A percentile compares a stretch with the other conserved stretches of the same genome.
phyloP scores from a whole-genome alignment of 176 grass and related monocot genomes.

The Oryza officinalis region DNA sequence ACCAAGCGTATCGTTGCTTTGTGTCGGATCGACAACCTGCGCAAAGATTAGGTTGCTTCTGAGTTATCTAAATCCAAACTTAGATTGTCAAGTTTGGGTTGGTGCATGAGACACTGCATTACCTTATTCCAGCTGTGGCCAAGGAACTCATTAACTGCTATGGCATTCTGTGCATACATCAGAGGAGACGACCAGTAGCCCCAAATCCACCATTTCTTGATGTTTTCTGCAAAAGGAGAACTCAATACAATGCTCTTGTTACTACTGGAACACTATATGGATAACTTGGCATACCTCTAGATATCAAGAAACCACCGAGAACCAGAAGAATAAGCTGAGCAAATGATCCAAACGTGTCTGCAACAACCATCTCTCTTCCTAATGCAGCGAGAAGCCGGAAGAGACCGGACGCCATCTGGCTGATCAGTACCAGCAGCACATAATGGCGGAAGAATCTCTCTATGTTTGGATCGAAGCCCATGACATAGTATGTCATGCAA shows the following conservation, averaged over 20 bases:
- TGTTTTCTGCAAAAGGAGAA: slow-evolving; percentile 59
- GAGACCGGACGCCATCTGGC: slow-evolving; percentile 91
- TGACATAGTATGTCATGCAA: slow-evolving; percentile 86
- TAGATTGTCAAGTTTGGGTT: not conserved
- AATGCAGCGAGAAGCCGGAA: slow-evolving; percentile 88
- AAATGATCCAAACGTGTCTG: slow-evolving; percentile 92
- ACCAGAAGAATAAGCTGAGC: slow-evolving; percentile 90
- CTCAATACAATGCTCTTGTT: slow-evolving; percentile 22
- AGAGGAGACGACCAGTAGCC: slow-evolving; percentile 93
- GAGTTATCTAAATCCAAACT: slow-evolving; percentile 9
- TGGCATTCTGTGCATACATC: slow-evolving; percentile 96
- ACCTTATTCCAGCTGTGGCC: slow-evolving; percentile 81
- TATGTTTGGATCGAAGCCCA: slow-evolving; percentile 84
- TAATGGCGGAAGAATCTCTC: slow-evolving; percentile 94
- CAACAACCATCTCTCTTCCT: slow-evolving; percentile 95
- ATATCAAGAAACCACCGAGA: slow-evolving; percentile 94
- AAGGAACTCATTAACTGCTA: slow-evolving; percentile 89
- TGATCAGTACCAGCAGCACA: slow-evolving; percentile 81
- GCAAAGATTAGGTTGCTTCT: slow-evolving; percentile 24
- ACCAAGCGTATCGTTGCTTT: slow-evolving; percentile 57
- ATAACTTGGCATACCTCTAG: slow-evolving; percentile 59
- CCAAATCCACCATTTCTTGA: slow-evolving; percentile 97
- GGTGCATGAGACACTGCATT: slow-evolving; percentile 22
- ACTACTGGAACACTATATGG: not conserved
- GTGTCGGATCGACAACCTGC: slow-evolving; percentile 45